phyloP scores from a whole-genome alignment of 495 filamentous ascomycete species.

The Articulospora tetracladia region DNA sequence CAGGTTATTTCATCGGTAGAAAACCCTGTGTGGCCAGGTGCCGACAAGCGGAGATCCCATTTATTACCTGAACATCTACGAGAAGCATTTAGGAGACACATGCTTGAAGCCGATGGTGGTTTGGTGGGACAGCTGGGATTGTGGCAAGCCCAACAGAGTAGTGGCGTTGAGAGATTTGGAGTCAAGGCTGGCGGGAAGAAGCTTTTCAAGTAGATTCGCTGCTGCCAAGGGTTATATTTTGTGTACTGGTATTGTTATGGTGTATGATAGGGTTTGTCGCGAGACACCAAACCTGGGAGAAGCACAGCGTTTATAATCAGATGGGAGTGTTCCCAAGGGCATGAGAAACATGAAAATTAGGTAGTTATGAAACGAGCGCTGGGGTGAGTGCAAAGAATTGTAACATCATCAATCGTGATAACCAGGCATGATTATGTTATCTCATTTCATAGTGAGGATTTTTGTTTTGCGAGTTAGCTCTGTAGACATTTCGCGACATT shows the following conservation, averaged over 20 bases:
- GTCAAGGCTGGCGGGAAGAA: slow-evolving; percentile 59
- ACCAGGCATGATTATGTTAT: too few relatives aligned
- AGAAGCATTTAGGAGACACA: slow-evolving; percentile 72
- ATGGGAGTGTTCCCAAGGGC: too few relatives aligned
- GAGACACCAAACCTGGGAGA: too few relatives aligned
- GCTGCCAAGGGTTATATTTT: background rate
- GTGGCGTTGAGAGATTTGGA: slow-evolving; percentile 57
- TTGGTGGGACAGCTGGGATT: slow-evolving; percentile 69
- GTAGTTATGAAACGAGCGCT: too few relatives aligned
- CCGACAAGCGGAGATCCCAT: slow-evolving; percentile 54
- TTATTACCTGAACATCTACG: slow-evolving; percentile 78
- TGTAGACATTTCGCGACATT: too few relatives aligned
- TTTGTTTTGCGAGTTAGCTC: too few relatives aligned
- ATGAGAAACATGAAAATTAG: too few relatives aligned
- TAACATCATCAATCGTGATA: too few relatives aligned
- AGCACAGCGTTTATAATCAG: too few relatives aligned
- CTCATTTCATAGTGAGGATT: too few relatives aligned
- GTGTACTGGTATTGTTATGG: background rate
- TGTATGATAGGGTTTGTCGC: too few relatives aligned
- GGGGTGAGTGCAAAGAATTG: too few relatives aligned
- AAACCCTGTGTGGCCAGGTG: slow-evolving; percentile 27
- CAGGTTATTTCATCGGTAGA: slow-evolving; percentile 18
- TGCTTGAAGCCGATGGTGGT: slow-evolving; percentile 62
- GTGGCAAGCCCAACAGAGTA: slow-evolving; percentile 56
- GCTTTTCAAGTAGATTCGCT: slow-evolving; percentile 53